Base-by-base conservation (phyloP, 345 rosid genomes). In the Carallia brachiata region DNA sequence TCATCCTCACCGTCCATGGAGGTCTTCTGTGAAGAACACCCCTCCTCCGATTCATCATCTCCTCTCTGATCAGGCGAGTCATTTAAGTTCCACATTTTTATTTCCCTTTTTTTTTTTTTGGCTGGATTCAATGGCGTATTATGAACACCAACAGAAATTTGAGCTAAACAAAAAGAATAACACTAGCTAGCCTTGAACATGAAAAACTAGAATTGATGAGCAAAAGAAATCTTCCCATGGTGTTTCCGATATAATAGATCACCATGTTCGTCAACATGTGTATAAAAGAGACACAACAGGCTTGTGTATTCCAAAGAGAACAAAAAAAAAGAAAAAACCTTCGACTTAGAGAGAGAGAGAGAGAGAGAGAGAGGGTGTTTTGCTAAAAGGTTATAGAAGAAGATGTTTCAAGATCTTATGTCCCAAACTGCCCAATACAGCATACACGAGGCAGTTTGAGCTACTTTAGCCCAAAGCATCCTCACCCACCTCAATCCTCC, bases 11-110 rank as follows among this genome's bases (percentile, higher is more conserved):
- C 78, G n/a, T 75, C 81, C 0, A 65, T 0, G 55, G 82, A 77
- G 12, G 77, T 80, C 60, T 81, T 79, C 54, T 78, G 86, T 1
- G 85, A 82, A 18, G 84, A 87, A 27, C 82, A 76, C 7, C 78
- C 87, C 63, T 79, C 88, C 13, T n/a, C n/a, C n/a, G 89, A 85
- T 67, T 80, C 90, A 5, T 83, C 84, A 36, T 73, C 82, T 18
- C 70, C 76, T 54, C 68, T 61, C 67, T 52, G 86, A 84, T 82
- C 80, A 73, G 90, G 92, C 69, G 84, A 82, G 85, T 81, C 89
- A 68, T 90, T 90, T 47, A 90, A 85, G 86, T 90, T 84, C 96
- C 96, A 90, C 96, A 88, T 90, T 81, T 82, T n/a, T n/a, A 78
- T 77, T 53, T 5, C 4, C 12, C 3, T 12, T 12, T 44, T 32